Base-by-base conservation (phyloP, 2,329 filamentous ascomycete species). In the Rhynchosporium graminicola region DNA sequence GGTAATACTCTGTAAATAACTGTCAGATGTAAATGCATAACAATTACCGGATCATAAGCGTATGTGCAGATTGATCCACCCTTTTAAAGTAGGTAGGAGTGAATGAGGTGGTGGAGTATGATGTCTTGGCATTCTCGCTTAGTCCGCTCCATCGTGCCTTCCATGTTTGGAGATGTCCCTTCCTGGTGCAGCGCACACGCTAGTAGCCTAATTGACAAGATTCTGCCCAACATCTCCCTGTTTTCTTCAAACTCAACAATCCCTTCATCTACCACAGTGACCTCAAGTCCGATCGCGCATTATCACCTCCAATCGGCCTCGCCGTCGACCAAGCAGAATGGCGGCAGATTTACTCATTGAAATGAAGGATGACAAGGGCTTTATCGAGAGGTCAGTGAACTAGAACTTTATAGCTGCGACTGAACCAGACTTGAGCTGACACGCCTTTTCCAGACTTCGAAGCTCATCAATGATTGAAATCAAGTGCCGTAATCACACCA, bases 381-480 rank as follows among this genome's bases (percentile, higher is more conserved):
- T 54, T 33, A 42, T 54, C 33, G 36, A 54, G n/a, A 40, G 36
- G 51, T 54, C 7, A 13, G 51, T 26, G 3, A 7, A 10, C n/a
- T 20, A 20, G 20, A 20, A 1, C 20, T 20, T 20, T 20, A 20
- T 20, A 20, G 20, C 20, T 20, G 20, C 20, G 20, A 20, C 20
- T 10, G 36, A 13, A 12, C 40, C 33, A 29, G 29, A 12, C 43
- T 29, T 3, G 36, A 28, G 13, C 33, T 54, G 10, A 40, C 20
- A 6, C 26, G n/a, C 5, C 12, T 7, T 29, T 9, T 29, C 4
- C 10, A 42, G 51, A 20, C 36, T 54, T 8, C 20, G 51, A 20
- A 42, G 51, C 36, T 54, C 51, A 2, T 9, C 38, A 20, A 54
- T 29, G 51, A 13, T 54, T 42, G 51, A 54, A n/a, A 54, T 54